Evolutionary conservation across 148 eudicot genomes (phyloP).

Genomic region (Persicaria maculosa): DNA sequence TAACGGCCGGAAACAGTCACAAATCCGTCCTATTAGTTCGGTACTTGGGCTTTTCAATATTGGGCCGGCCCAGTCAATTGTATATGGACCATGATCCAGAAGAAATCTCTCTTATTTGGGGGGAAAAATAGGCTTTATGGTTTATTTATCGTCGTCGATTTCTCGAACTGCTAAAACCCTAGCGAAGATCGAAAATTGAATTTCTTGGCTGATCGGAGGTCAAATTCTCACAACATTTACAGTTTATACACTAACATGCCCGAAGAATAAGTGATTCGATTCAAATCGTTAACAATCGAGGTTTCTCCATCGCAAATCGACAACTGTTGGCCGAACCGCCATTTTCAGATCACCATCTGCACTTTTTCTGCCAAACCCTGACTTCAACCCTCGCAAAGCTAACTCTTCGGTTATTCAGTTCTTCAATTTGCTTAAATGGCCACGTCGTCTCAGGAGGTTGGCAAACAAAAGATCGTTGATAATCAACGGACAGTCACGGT

Average conservation of each 20-base stretch:
- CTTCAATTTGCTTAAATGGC: no score
- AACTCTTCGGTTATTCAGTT: no score
- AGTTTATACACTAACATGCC: neutral
- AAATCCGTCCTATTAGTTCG: neutral
- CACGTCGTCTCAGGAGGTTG: no score
- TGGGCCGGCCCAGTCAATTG: neutral
- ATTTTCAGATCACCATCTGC: neutral
- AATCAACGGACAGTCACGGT: neutral
- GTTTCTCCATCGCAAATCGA: neutral
- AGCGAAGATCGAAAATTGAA: neutral
- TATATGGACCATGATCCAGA: neutral
- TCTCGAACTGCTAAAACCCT: neutral
- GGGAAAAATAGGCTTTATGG: no score
- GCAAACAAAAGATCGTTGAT: no score
- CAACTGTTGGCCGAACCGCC: neutral
- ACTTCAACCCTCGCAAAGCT: no score
- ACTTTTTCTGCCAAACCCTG: no score
- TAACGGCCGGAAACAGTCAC: neutral
- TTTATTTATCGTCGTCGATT: neutral
- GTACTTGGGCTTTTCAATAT: neutral
- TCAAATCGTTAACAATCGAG: neutral
- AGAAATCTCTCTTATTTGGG: neutral
- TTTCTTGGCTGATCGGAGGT: neutral
- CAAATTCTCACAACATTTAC: neutral
- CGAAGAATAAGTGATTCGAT: neutral